phyloP scores from a whole-genome alignment of 2,329 filamentous ascomycete species.

The Pseudogymnoascus pannorum region DNA sequence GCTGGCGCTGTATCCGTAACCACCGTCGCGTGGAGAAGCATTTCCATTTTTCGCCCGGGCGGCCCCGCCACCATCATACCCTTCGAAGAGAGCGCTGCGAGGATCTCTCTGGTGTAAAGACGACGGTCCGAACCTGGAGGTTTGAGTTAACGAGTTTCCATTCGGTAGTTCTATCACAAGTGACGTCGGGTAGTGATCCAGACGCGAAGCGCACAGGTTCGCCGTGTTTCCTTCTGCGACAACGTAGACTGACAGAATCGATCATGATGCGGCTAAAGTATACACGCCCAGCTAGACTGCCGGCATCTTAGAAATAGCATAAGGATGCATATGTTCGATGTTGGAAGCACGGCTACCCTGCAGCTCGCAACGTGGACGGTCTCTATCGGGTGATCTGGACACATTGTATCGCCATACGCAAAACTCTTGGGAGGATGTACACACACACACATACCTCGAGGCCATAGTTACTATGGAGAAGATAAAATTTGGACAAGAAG shows the following conservation, averaged over 20 bases:
- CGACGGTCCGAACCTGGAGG: conserved; percentile 55
- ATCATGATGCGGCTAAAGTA: neutral
- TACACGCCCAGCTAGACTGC: neutral
- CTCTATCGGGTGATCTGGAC: neutral
- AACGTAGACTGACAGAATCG: neutral
- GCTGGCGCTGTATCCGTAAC: conserved; percentile 45
- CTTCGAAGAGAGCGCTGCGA: conserved; percentile 67
- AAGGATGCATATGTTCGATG: neutral
- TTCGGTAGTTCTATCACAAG: neutral
- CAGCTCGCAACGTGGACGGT: neutral
- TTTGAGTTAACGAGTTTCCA: neutral
- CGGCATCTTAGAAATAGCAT: conserved; percentile 1
- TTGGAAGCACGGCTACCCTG: neutral
- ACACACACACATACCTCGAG: neutral
- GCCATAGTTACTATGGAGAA: conserved; percentile 1
- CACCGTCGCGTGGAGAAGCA: conserved; percentile 26
- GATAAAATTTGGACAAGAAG: conserved; percentile 8
- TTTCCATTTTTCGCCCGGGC: conserved; percentile 11
- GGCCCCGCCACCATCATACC: conserved; percentile 51
- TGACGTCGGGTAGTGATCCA: neutral
- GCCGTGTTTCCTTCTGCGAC: neutral
- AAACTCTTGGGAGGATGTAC: neutral
- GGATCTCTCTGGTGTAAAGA: conserved; percentile 67
- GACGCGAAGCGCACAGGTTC: neutral
- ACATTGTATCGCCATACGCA: neutral